Evolutionary conservation across 2,329 filamentous ascomycete genomes (phyloP), one percentile per base, ranked within the genome.

Genomic region (Colletotrichum plurivorum): DNA sequence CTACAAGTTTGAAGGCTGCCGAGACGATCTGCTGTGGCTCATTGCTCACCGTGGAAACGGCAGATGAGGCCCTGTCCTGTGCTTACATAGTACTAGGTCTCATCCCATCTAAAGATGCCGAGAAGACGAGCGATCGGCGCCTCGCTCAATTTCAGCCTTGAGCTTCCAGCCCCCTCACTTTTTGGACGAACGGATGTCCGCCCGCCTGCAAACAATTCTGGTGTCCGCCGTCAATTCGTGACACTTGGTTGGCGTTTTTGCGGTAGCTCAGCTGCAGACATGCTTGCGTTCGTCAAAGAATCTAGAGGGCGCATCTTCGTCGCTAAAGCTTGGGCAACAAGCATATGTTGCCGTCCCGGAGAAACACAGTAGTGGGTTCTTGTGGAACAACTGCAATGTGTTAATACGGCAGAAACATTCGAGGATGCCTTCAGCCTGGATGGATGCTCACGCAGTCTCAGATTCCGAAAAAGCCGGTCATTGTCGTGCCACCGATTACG

Each of bases 11-110:
- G 7, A 52, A n/a, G 9, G 56, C 36, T 12, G 46, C 18, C 36
- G 31, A 41, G 51, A 25, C n/a, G 41, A 51, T 56, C 51, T 36
- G 45, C 39, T 16, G 8, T 49, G 52, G 41, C 31, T 65, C 55
- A 7, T 36, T 16, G 12, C 20, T 68, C 63, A 70, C 67, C 63
- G 63, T 52, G 53, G 67, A 68, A 68, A 70, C 67, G 45, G 63
- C 43, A 68, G 25, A 63, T 63, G 63, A 68, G 52, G 15, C 53
- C 52, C 52, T 63, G 53, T 46, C 22, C 45, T 31, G 58, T 58
- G 63, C 52, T 67, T 31, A 25, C 22, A 25, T 25, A 5, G 22
- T 25, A 5, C 22, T 25, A 31, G 43, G 45, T 31, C 20, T 46
- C 27, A 39, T 46, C 46, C 63, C 63, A 63, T 54, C 20, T 49